phyloP scores from a whole-genome alignment of 495 filamentous ascomycete genomes.

The Astrothelium macrocarpum region DNA sequence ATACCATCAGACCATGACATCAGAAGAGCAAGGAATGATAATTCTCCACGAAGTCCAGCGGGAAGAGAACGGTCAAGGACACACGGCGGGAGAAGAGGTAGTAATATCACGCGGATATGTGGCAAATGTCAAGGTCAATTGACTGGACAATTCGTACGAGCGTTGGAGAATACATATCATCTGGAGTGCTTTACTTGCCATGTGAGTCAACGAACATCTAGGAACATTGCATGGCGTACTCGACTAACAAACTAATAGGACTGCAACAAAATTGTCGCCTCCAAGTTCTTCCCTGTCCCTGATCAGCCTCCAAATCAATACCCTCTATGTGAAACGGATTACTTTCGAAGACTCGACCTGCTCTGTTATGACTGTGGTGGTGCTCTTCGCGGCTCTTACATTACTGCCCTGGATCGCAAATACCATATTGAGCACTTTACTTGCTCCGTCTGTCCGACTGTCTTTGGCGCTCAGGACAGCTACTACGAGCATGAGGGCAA shows the following conservation, averaged over 20 bases:
- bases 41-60: neutral
- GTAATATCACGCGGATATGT: conserved; percentile 48
- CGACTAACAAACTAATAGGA: conserved; percentile 49
- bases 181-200: conserved; percentile 96
- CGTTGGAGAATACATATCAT: conserved; percentile 85
- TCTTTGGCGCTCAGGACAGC: conserved; percentile 95
- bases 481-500: conserved; percentile 97
- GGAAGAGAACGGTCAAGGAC: conserved; percentile 11
- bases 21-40: neutral
- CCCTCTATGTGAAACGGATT: conserved; percentile 95
- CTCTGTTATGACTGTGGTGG: conserved; percentile 87
- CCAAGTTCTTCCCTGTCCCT: conserved; percentile 96
- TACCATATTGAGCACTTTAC: conserved; percentile 99
- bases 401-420: conserved; percentile 93
- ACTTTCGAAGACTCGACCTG: conserved; percentile 85
- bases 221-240: conserved; percentile 12
- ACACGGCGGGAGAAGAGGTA: conserved; percentile 19
- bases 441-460: conserved; percentile 90
- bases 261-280: conserved; percentile 90
- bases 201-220: conserved; percentile 45
- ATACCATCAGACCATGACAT: neutral
- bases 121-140: conserved; percentile 80
- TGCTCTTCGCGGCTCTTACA: conserved; percentile 93
- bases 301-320: conserved; percentile 83
- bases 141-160: conserved; percentile 92